Conservation (phyloP, 2,329 filamentous ascomycete genomes). For the Diaporthe sp. region DNA sequence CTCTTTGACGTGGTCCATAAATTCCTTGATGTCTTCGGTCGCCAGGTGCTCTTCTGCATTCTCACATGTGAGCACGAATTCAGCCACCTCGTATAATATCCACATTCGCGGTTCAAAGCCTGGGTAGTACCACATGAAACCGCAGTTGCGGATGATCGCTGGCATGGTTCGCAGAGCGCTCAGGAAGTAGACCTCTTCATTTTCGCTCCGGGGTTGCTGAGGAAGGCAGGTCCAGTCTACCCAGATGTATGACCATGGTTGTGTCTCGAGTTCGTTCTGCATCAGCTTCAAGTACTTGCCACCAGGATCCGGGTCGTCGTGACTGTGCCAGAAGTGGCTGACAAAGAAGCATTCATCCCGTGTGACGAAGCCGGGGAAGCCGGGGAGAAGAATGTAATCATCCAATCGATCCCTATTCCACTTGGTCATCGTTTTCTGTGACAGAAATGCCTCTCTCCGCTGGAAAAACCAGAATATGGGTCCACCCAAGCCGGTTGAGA, state of each 20-base stretch:
- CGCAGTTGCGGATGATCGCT: not conserved
- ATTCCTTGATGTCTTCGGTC: not conserved
- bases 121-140: constrained; percentile 4
- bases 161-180: not conserved
- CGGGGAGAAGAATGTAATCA: not conserved
- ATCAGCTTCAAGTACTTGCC: not conserved
- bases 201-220: not conserved
- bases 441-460: not conserved
- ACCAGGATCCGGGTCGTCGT: not conserved
- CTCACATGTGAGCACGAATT: not conserved
- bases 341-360: not conserved
- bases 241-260: not conserved
- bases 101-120: not conserved
- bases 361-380: not conserved
- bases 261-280: not conserved
- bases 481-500: not conserved
- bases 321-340: constrained; percentile 4
- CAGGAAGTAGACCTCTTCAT: not conserved
- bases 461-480: not conserved
- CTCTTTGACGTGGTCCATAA: not conserved
- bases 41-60: not conserved
- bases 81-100: not conserved
- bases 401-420: not conserved
- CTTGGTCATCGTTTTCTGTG: not conserved
- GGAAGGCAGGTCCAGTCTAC: not conserved